Conservation (phyloP, 169 alveolate genomes). For the Plasmodium billcollinsi region DNA sequence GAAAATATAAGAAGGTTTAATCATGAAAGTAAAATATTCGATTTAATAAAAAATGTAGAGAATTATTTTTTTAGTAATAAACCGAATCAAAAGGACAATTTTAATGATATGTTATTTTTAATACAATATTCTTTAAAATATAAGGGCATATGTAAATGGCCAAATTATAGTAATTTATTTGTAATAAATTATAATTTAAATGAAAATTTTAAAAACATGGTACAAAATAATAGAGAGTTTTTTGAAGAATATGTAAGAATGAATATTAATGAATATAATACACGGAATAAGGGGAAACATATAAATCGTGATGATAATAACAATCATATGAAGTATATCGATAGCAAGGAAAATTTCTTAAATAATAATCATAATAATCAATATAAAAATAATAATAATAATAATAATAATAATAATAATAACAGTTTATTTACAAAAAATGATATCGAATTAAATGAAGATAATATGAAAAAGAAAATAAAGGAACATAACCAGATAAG, state of each 20-base stretch:
- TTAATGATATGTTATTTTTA: constrained; percentile 63
- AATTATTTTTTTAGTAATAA: constrained; percentile 13
- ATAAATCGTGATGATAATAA: neutral
- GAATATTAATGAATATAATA: constrained; percentile 8
- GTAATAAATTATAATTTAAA: constrained; percentile 67
- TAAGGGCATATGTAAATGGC: constrained; percentile 73
- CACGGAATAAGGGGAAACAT: neutral
- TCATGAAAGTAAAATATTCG: constrained; percentile 12
- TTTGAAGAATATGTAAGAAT: constrained; percentile 29
- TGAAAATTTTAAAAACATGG: constrained; percentile 53
- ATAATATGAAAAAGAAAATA: neutral
- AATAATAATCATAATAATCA: neutral
- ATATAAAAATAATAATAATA: neutral
- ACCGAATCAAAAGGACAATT: constrained; percentile 27
- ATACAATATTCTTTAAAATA: constrained; percentile 69
- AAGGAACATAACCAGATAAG: constrained; percentile 1
- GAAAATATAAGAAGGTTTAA: constrained; percentile 22
- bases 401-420: neutral
- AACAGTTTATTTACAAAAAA: neutral
- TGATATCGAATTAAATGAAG: neutral
- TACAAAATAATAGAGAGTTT: constrained; percentile 31
- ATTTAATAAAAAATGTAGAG: constrained; percentile 34
- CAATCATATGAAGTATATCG: neutral
- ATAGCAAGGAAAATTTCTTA: too few species aligned
- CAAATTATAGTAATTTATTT: constrained; percentile 42